Evolutionary conservation across 2,329 filamentous ascomycete species (phyloP).

Genomic region (Colletotrichum viniferum): DNA sequence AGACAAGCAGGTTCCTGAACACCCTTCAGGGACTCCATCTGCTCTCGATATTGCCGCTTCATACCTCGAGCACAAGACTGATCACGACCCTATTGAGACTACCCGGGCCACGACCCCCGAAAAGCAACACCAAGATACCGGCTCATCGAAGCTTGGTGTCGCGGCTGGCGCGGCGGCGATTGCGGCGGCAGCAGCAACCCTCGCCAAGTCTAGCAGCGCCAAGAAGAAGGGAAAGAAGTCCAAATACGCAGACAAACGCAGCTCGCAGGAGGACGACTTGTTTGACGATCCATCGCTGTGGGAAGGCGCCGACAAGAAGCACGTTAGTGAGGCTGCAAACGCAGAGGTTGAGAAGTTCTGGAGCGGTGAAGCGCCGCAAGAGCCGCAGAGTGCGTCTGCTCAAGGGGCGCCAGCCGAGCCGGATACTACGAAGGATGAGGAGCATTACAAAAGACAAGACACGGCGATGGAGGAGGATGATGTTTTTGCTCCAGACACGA

Average conservation of each 20-base stretch:
- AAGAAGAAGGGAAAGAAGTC: conserved; percentile 42
- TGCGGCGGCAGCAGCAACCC: conserved; percentile 32
- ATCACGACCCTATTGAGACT: background rate
- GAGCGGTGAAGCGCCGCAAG: conserved; percentile 24
- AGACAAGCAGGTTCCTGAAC: background rate
- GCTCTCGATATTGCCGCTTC: conserved; percentile 28
- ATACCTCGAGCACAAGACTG: conserved; percentile 21
- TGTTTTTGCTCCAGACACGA: background rate
- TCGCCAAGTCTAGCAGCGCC: conserved; percentile 31
- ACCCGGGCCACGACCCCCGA: background rate
- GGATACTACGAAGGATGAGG: background rate
- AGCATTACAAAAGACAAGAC: background rate
- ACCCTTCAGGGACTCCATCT: background rate
- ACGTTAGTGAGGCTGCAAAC: conserved; percentile 23
- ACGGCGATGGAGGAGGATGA: background rate
- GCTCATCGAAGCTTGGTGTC: background rate
- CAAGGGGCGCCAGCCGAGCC: background rate
- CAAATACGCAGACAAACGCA: conserved; percentile 40
- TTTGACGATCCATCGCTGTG: conserved; percentile 49
- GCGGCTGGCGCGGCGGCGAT: conserved; percentile 31
- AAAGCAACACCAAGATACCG: background rate
- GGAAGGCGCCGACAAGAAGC: conserved; percentile 47
- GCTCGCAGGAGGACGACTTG: conserved; percentile 43
- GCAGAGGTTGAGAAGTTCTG: conserved; percentile 35
- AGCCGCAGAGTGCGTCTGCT: background rate